Percentiles rank a stretch among this genome's conserved stretches.
phyloP scores from a whole-genome alignment of 1,284 basidiomycete genomes.

The Stereum hirsutum region DNA sequence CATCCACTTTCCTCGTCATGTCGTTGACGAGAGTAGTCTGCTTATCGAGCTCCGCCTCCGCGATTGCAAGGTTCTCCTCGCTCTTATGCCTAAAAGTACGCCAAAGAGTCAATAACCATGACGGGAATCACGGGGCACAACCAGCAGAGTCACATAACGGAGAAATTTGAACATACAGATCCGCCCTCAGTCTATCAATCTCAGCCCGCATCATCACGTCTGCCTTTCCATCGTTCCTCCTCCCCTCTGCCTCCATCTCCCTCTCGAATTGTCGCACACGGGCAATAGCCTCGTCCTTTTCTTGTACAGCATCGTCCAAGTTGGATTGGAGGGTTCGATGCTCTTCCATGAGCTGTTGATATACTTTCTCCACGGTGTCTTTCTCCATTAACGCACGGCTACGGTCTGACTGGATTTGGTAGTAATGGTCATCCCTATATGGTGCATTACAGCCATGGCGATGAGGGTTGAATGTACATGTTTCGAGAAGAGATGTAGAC shows the following conservation, averaged over 20 bases:
- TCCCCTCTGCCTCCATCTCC: constrained; percentile 46
- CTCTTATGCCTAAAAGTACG: constrained; percentile 81
- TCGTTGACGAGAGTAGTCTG: constrained; percentile 62
- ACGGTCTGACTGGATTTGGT: constrained; percentile 72
- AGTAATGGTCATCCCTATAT: constrained; percentile 75
- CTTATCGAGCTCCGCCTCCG: constrained; percentile 76
- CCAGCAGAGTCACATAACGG: background rate
- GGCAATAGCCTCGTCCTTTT: constrained; percentile 61
- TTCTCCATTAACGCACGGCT: constrained; percentile 70
- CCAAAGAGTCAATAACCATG: too few relatives aligned
- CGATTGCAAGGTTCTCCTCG: constrained; percentile 77
- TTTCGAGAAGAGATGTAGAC: constrained; percentile 24
- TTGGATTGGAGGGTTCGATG: constrained; percentile 65
- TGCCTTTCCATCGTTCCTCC: constrained; percentile 55
- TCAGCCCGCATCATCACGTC: constrained; percentile 68
- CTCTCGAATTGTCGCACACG: constrained; percentile 48
- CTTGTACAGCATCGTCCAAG: constrained; percentile 59
- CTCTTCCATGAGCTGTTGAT: constrained; percentile 68
- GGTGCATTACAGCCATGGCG: too few relatives aligned
- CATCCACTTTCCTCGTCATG: constrained; percentile 71
- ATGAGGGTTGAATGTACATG: too few relatives aligned
- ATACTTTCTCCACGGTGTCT: constrained; percentile 72
- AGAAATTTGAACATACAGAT: constrained; percentile 55
- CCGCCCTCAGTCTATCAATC: constrained; percentile 68
- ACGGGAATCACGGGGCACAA: background rate